Base-by-base conservation (phyloP, 768 basidiomycete species). In the Leccinum imitatum region DNA sequence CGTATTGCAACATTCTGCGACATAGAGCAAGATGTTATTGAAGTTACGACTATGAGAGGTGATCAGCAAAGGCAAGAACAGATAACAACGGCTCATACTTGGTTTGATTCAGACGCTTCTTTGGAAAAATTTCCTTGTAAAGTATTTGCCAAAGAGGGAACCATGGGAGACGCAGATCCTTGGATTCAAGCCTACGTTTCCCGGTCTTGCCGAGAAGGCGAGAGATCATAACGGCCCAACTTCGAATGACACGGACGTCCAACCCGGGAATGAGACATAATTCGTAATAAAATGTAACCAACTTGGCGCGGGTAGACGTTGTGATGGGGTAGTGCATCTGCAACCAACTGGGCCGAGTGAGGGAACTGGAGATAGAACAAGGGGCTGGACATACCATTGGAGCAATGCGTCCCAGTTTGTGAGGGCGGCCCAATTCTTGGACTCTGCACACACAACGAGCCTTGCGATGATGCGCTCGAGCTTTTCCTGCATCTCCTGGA, bases 361-460 rank as follows among this genome's bases (percentile, higher is more conserved):
- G 62, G 39, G 27, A 41, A 50, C 19, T 13, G 27, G 33, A 23
- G 35, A 57, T 10, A 8, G 48, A 10, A 59, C 39, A 47, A n/a
- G 55, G 35, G 52, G 48, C 37, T 6, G 35, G 53, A 67, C 80
- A 62, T 68, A 87, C 91, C 89, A 91, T 76, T 91, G 89, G 33
- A 93, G 76, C 75, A 87, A 79, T 17, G 86, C 87, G 72, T 92
- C 90, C 90, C 91, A 93, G 7, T 84, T 86, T 27, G 85, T 83
- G 47, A 91, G 78, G 19, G 84, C 77, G 35, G 82, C 76, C 91
- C 91, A 93, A 64, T 89, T 87, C 77, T 84, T 86, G 53, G 87
- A 78, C 70, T 85, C 84, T n/a, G 85, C 87, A 62, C 87, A 89
- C 23, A 91, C 76, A 61, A 79, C 75, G 50, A 93, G 83, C 74